Conservation (phyloP, 2,329 filamentous ascomycete genomes). For the Botrytis porri region DNA sequence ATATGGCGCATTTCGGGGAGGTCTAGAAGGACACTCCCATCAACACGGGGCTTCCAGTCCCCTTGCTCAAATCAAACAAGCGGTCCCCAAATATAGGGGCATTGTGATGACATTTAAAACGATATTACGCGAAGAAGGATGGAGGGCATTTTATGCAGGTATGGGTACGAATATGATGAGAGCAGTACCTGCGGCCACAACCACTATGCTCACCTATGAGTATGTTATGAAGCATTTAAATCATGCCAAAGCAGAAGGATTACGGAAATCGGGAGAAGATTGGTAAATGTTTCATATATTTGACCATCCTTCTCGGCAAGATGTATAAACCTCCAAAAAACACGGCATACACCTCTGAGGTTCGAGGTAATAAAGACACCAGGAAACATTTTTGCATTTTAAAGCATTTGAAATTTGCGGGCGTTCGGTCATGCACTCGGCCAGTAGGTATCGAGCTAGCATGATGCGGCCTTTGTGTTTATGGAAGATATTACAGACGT, state of each 20-base stretch:
- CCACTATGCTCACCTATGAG: constrained; percentile 97
- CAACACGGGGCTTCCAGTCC: constrained; percentile 22
- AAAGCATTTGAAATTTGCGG: constrained; percentile 23
- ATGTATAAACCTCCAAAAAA: background rate
- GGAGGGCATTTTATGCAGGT: constrained; percentile 94
- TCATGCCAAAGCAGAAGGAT: constrained; percentile 32
- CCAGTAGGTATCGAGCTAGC: constrained; percentile 5
- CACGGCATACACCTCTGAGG: background rate
- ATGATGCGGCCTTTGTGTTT: constrained; percentile 17
- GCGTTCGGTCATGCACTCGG: constrained; percentile 25
- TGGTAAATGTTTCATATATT: constrained; percentile 18
- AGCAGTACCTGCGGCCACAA: constrained; percentile 90
- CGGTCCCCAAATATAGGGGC: constrained; percentile 63
- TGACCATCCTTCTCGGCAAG: background rate
- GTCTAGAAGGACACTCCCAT: constrained; percentile 31
- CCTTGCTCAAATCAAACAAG: constrained; percentile 34
- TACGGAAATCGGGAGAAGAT: constrained; percentile 26
- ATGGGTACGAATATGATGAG: constrained; percentile 98
- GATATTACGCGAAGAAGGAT: constrained; percentile 88
- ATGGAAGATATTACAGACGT: constrained; percentile 21
- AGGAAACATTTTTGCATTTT: constrained; percentile 23
- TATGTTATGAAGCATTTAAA: constrained; percentile 49
- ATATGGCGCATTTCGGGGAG: constrained; percentile 48
- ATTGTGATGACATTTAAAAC: constrained; percentile 77
- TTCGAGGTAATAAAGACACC: background rate